These are phyloP conservation scores for Lathyrus sativus DNA, from an alignment of 306 rosid species.

Conservation along the genomic window DNA sequence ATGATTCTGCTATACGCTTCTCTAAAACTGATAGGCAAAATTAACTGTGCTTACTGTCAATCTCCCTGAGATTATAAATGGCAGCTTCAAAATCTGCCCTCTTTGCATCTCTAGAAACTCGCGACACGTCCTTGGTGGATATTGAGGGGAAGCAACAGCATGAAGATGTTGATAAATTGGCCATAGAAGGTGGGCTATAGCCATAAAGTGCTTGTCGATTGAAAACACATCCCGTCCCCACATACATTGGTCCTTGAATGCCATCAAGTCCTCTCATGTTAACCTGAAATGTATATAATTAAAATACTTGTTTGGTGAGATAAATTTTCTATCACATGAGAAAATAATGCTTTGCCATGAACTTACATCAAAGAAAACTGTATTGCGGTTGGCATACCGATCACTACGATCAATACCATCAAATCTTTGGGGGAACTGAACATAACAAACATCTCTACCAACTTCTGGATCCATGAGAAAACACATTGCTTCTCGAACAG, in stretches of 20 bases:
- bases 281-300: slow-evolving; percentile 60
- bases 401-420: slow-evolving; percentile 99
- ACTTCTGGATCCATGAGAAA: slow-evolving; percentile 95
- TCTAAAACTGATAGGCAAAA: slow-evolving; percentile 27
- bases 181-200: slow-evolving; percentile 81
- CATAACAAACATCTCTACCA: slow-evolving; percentile 79
- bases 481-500: slow-evolving; percentile 97
- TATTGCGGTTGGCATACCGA: slow-evolving; percentile 95
- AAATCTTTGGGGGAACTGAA: slow-evolving; percentile 97
- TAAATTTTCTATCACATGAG: slow-evolving; percentile 7
- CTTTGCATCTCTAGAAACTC: slow-evolving; percentile 67
- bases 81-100: slow-evolving; percentile 85
- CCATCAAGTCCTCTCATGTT: slow-evolving; percentile 99
- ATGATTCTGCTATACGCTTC: slow-evolving; percentile 32
- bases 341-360: slow-evolving; percentile 26
- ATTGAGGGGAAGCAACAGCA: slow-evolving; percentile 88
- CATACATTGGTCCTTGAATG: slow-evolving; percentile 95
- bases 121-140: slow-evolving; percentile 56
- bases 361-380: slow-evolving; percentile 98
- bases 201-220: slow-evolving; percentile 98
- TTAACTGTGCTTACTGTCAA: slow-evolving; percentile 61
- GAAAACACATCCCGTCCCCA: slow-evolving; percentile 94
- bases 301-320: slow-evolving; percentile 6
- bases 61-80: slow-evolving; percentile 77
- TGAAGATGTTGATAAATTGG: slow-evolving; percentile 58